Base-by-base conservation (phyloP, 768 basidiomycete species). In the Boletus fagicola region DNA sequence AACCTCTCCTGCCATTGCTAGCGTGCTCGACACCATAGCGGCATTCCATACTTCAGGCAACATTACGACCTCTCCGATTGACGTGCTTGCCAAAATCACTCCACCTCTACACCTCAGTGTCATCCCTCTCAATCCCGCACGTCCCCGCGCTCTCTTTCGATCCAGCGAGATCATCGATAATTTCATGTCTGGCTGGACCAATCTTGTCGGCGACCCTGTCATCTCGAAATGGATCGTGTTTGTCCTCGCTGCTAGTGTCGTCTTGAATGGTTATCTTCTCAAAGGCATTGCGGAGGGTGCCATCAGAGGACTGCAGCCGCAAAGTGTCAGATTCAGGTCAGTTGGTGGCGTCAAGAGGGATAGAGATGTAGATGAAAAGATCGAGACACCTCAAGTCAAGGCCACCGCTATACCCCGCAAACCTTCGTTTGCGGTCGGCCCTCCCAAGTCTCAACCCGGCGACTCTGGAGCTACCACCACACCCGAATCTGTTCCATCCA, bases 201-300 rank as follows among this genome's bases (percentile, higher is more conserved):
- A 78, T 15, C 85, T 98, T 62, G 93, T 98, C 50, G 94, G 94
- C 38, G 96, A 99, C 68, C 96, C 96, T 1, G 83, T 98, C 50
- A 75, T 98, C 59, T 87, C 84, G 65, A 98, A 98, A 76, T 95
- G 92, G 90, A 94, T 98, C 68, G 91, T 98, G 49, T 80, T 92
- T 54, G 79, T 90, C 16, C 83, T 99, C 24, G 89, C 86, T 3
- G 81, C 96, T 58, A 90, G 88, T 57, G 88, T 98, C 56, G 83
- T 87, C 54, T 78, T 99, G 56, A 99, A 99, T 61, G 95, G 94
- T 4, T 98, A 92, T 68, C 79, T 98, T 16, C 81, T 99, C 57
- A 95, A 93, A 73, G 90, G 89, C 5, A 88, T 91, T 43, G 87
- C 86, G 0, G 83, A 83, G 12, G 86, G 83, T 31, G 71, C 72